Percentiles rank a stretch among this genome's conserved stretches.
phyloP scores from a whole-genome alignment of 352 stramenopile genomes.

The Labyrinthula sp. region DNA sequence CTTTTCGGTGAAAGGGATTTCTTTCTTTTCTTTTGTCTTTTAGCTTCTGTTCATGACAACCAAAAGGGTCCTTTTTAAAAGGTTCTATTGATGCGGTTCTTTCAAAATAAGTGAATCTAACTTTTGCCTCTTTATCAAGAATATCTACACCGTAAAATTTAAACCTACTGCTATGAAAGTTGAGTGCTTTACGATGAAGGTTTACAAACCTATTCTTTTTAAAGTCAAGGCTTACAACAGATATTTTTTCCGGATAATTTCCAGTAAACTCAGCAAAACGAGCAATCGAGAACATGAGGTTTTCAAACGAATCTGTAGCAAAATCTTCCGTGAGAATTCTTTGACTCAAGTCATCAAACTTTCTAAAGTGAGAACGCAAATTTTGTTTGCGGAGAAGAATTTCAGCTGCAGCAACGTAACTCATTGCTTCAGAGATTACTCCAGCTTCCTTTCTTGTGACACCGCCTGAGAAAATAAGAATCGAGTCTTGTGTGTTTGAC shows the following conservation, averaged over 20 bases:
- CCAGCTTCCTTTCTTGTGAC: constrained; percentile 45
- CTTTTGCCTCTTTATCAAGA: constrained; percentile 37
- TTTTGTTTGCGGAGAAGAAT: constrained; percentile 43
- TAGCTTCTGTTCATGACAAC: constrained; percentile 32
- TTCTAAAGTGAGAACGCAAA: neutral
- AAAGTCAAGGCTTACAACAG: constrained; percentile 54
- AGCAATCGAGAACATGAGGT: constrained; percentile 57
- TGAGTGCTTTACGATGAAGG: constrained; percentile 44
- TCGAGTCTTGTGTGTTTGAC: constrained; percentile 30
- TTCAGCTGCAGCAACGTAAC: constrained; percentile 53
- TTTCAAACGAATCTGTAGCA: constrained; percentile 54
- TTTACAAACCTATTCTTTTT: constrained; percentile 46
- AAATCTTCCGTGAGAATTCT: constrained; percentile 51
- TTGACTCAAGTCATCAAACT: constrained; percentile 34
- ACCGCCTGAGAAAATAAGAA: constrained; percentile 53
- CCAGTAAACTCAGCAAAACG: constrained; percentile 52
- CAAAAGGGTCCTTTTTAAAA: constrained; percentile 53
- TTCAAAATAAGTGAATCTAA: constrained; percentile 34
- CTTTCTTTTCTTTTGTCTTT: constrained; percentile 26
- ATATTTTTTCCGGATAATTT: constrained; percentile 44
- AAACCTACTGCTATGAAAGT: constrained; percentile 42
- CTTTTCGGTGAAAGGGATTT: constrained; percentile 32
- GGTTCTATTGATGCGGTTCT: constrained; percentile 32
- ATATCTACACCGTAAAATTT: constrained; percentile 45
- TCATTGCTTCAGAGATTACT: constrained; percentile 44